Evolutionary conservation across 2,329 filamentous ascomycete species (phyloP).

Genomic region (Triangularia setosa): DNA sequence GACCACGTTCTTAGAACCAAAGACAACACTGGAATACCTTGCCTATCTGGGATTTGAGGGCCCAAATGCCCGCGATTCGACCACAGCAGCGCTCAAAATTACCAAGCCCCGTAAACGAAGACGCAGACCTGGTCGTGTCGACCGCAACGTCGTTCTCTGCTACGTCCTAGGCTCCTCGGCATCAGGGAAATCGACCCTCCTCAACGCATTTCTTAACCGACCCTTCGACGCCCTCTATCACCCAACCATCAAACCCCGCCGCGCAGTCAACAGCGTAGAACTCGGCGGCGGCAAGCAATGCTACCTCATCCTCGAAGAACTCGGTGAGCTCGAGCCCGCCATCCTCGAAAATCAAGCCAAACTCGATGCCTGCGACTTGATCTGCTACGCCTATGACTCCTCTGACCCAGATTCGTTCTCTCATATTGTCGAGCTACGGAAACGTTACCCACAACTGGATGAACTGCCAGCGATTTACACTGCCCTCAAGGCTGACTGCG

Average conservation of each 20-base stretch:
- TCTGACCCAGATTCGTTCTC: conserved; percentile 94
- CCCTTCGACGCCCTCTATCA: conserved; percentile 81
- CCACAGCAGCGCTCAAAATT: conserved; percentile 81
- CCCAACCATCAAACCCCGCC: conserved; percentile 90
- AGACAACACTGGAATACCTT: conserved; percentile 91
- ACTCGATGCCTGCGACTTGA: conserved; percentile 85
- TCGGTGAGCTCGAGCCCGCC: conserved; percentile 91
- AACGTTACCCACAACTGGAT: conserved; percentile 77
- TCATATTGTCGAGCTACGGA: conserved; percentile 78
- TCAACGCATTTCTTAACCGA: conserved; percentile 87
- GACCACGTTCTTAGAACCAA: conserved; percentile 95
- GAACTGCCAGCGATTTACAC: conserved; percentile 89
- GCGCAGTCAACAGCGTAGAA: conserved; percentile 94
- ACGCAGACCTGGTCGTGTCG: conserved; percentile 76
- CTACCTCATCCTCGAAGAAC: conserved; percentile 91
- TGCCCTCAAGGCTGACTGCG: conserved; percentile 89
- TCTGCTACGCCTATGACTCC: conserved; percentile 96
- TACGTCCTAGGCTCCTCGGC: conserved; percentile 83
- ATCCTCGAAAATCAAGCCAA: conserved; percentile 89
- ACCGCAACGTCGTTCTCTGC: conserved; percentile 90
- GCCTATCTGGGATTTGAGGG: conserved; percentile 95
- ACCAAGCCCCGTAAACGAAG: conserved; percentile 88
- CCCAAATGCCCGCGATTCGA: conserved; percentile 67
- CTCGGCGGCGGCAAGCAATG: conserved; percentile 94
- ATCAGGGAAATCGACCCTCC: conserved; percentile 84